A percentile compares a stretch with the other conserved stretches of the same genome.
These are phyloP conservation scores for Yueomyces sp. DNA, from an alignment of 805 yeast species.

Conservation along the genomic window DNA sequence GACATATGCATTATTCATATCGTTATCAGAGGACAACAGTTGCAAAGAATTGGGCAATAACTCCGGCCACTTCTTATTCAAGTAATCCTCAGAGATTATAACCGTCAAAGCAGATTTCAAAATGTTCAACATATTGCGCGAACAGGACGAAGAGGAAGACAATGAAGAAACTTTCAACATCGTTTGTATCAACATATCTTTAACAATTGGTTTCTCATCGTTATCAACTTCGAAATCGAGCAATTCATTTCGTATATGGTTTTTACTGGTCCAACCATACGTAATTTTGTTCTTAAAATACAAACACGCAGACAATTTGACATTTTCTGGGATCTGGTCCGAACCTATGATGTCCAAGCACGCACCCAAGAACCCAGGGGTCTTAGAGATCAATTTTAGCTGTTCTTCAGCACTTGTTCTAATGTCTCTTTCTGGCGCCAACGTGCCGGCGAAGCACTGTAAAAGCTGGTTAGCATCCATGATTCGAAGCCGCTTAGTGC, in stretches of 20 bases:
- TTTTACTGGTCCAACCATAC: conserved; percentile 41
- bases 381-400: conserved; percentile 40
- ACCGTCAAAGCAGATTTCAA: conserved; percentile 38
- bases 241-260: conserved; percentile 12
- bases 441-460: conserved; percentile 68
- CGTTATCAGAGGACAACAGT: conserved; percentile 31
- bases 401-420: conserved; percentile 61
- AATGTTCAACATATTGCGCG: conserved; percentile 28
- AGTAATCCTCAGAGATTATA: conserved; percentile 39
- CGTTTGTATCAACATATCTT: conserved; percentile 54
- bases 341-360: conserved; percentile 63
- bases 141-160: conserved; percentile 22
- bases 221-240: conserved; percentile 33
- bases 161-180: conserved; percentile 26
- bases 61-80: conserved; percentile 38
- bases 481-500: background rate
- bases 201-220: conserved; percentile 64
- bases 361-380: conserved; percentile 69
- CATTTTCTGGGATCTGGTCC: conserved; percentile 34
- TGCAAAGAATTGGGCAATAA: conserved; percentile 33
- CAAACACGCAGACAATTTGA: conserved; percentile 65
- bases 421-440: conserved; percentile 47
- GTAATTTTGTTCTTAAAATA: conserved; percentile 66
- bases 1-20: conserved; percentile 36
- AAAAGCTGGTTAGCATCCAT: conserved; percentile 64